A percentile compares a stretch with the other conserved stretches of the same genome.
phyloP scores from a whole-genome alignment of 2,329 filamentous ascomycete genomes.

The Colletotrichum spaethianum region DNA sequence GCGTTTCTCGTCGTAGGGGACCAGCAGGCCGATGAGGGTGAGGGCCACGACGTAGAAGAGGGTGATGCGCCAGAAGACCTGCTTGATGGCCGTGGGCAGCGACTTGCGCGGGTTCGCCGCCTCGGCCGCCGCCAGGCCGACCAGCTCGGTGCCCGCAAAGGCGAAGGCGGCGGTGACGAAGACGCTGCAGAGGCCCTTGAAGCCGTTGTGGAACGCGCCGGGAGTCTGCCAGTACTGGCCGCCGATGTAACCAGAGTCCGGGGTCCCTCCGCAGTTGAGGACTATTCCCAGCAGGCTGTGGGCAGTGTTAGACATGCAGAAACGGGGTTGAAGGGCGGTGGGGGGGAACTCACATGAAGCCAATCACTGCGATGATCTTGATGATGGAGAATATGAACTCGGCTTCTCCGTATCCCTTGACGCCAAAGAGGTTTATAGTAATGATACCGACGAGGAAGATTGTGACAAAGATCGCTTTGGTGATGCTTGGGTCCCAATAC shows the following conservation, averaged over 20 bases:
- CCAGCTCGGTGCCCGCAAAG: conserved; percentile 82
- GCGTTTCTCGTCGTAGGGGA: conserved; percentile 77
- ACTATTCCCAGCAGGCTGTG: conserved; percentile 85
- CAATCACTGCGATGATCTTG: conserved; percentile 88
- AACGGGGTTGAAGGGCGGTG: neutral
- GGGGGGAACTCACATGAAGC: conserved; percentile 78
- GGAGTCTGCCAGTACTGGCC: conserved; percentile 82
- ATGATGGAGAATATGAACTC: conserved; percentile 90
- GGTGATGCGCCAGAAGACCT: conserved; percentile 94
- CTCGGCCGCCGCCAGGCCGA: conserved; percentile 83
- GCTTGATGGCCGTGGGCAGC: conserved; percentile 89
- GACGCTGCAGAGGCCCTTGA: conserved; percentile 85
- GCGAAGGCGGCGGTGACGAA: conserved; percentile 84
- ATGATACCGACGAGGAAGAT: conserved; percentile 85
- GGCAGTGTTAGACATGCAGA: conserved; percentile 35
- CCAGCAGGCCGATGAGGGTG: conserved; percentile 84
- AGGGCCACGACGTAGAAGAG: conserved; percentile 92
- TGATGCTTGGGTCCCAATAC: conserved; percentile 79
- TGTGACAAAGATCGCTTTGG: conserved; percentile 83
- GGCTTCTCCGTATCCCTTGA: conserved; percentile 90
- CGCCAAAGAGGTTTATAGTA: conserved; percentile 87
- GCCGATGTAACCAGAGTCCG: conserved; percentile 83
- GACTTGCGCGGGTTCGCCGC: conserved; percentile 85
- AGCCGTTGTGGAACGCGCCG: conserved; percentile 87
- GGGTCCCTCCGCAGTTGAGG: conserved; percentile 85